Conservation (phyloP, 2,329 filamentous ascomycete species). For the Botrytis aclada region DNA sequence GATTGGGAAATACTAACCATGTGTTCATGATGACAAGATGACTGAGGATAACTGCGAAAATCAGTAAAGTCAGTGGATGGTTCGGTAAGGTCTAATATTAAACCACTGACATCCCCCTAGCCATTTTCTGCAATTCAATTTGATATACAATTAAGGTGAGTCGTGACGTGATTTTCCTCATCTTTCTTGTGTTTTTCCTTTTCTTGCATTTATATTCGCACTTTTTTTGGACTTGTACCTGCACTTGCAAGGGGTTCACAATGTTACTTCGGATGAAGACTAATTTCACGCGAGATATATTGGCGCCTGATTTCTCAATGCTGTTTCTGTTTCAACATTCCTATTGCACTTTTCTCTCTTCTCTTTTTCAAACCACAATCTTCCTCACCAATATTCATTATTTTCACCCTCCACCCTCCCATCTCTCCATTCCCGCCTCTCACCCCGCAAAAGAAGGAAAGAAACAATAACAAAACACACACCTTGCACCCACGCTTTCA, state of each 20-base stretch:
- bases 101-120: no score
- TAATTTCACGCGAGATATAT: neutral
- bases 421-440: neutral
- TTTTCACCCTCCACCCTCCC: no score
- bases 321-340: neutral
- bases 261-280: no score
- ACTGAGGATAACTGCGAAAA: conserved; percentile 23
- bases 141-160: neutral
- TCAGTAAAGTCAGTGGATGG: neutral
- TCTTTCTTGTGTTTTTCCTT: neutral
- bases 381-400: neutral
- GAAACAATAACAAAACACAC: conserved; percentile 12
- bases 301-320: neutral
- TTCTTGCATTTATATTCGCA: neutral
- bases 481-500: conserved; percentile 35
- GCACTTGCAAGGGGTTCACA: neutral
- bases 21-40: conserved; percentile 37
- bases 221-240: neutral
- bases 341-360: neutral
- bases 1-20: conserved; percentile 23
- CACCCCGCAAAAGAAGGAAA: neutral
- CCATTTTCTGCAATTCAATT: neutral
- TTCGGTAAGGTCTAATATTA: neutral
- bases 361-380: neutral
- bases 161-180: neutral